Percentiles rank a stretch among this genome's conserved stretches.
These are phyloP conservation scores for Conidiobolus coronatus DNA, from an alignment of 371 early-diverging fungal genomes.

Conservation along the genomic window DNA sequence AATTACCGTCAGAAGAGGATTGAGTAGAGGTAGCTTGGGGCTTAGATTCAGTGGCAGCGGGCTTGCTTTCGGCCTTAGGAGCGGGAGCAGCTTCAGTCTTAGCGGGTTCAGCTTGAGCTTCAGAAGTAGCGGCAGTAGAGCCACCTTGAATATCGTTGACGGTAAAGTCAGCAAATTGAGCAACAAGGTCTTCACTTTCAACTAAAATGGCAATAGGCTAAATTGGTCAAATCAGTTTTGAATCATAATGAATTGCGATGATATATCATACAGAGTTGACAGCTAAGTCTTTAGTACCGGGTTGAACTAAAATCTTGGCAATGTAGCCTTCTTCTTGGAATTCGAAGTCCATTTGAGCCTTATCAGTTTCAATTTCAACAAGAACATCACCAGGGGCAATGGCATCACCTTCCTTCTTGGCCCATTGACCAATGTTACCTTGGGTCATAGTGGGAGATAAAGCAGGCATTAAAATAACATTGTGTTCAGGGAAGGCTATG, in stretches of 20 bases:
- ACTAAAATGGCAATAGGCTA: slow-evolving; percentile 83
- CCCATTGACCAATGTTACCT: slow-evolving; percentile 90
- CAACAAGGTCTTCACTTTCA: slow-evolving; percentile 70
- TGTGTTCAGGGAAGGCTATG: slow-evolving; percentile 63
- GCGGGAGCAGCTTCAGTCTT: slow-evolving; percentile 9
- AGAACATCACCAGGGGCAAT: slow-evolving; percentile 88
- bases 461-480: slow-evolving; percentile 89
- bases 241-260: too few species aligned
- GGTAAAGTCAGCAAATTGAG: slow-evolving; percentile 60
- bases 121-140: slow-evolving; percentile 18
- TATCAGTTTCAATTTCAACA: slow-evolving; percentile 97
- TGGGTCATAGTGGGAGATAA: slow-evolving; percentile 97
- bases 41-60: slow-evolving; percentile 11
- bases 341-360: slow-evolving; percentile 99
- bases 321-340: slow-evolving; percentile 95
- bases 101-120: slow-evolving; percentile 12
- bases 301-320: slow-evolving; percentile 79
- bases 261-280: slow-evolving; percentile 13
- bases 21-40: slow-evolving; percentile 15
- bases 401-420: slow-evolving; percentile 72
- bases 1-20: slow-evolving; percentile 17
- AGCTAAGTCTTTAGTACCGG: slow-evolving; percentile 2
- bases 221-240: slow-evolving; percentile 22
- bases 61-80: slow-evolving; percentile 7
- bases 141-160: slow-evolving; percentile 20